Percentiles rank a stretch among this genome's conserved stretches.
Conservation (phyloP, 2,329 filamentous ascomycete species). For the Trichoderma hamatum region DNA sequence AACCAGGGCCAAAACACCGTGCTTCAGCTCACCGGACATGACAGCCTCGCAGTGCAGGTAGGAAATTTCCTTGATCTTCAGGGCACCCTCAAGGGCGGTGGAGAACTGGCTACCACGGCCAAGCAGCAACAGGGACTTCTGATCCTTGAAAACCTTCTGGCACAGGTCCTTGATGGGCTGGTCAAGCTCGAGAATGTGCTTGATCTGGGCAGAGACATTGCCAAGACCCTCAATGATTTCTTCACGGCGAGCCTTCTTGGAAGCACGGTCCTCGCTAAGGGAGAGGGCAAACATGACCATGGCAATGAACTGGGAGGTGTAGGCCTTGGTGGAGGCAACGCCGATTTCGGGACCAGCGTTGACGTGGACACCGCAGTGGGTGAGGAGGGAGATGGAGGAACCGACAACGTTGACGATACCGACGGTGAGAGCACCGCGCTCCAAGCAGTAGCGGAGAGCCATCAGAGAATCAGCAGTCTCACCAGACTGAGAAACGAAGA, state of each 20-base stretch:
- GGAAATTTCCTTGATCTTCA: slow-evolving; percentile 99
- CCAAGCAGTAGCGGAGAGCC: slow-evolving; percentile 96
- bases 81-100: slow-evolving; percentile 92
- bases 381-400: slow-evolving; percentile 97
- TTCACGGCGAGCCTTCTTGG: slow-evolving; percentile 86
- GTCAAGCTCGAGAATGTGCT: slow-evolving; percentile 86
- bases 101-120: slow-evolving; percentile 96
- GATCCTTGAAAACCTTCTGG: slow-evolving; percentile 89
- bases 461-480: slow-evolving; percentile 97
- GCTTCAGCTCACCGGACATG: slow-evolving; percentile 99
- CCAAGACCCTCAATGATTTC: slow-evolving; percentile 95
- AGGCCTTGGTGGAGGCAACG: slow-evolving; percentile 98
- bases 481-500: slow-evolving; percentile 98
- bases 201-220: slow-evolving; percentile 89
- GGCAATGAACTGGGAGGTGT: slow-evolving; percentile 98
- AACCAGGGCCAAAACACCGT: slow-evolving; percentile 94
- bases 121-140: slow-evolving; percentile 92
- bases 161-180: slow-evolving; percentile 94
- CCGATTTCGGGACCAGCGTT: slow-evolving; percentile 98
- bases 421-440: slow-evolving; percentile 94
- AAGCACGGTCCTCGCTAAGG: slow-evolving; percentile 92
- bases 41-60: slow-evolving; percentile 99
- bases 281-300: slow-evolving; percentile 99
- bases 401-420: slow-evolving; percentile 99
- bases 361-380: slow-evolving; percentile 99